These are phyloP conservation scores for Cryoendolithus antarcticus DNA, from an alignment of 2,329 filamentous ascomycete genomes.

Conservation along the genomic window DNA sequence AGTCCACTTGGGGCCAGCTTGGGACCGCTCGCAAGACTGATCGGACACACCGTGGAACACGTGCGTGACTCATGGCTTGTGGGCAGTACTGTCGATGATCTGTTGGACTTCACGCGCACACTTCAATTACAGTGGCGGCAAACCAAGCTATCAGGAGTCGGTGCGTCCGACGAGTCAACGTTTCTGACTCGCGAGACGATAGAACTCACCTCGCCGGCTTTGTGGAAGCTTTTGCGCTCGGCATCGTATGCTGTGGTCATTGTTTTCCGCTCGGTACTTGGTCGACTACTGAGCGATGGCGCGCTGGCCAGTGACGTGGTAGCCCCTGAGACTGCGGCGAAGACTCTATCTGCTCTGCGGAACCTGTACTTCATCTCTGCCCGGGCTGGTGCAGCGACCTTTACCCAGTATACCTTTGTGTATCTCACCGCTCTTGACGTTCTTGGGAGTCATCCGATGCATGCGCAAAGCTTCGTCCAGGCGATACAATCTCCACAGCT, in stretches of 20 bases:
- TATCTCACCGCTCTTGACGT: conserved; percentile 75
- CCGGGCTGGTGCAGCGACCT: conserved; percentile 57
- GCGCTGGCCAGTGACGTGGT: conserved; percentile 42
- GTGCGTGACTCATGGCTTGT: conserved; percentile 39
- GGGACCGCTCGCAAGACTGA: conserved; percentile 53
- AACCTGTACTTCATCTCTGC: conserved; percentile 74
- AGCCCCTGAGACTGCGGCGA: conserved; percentile 56
- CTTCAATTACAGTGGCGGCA: conserved; percentile 62
- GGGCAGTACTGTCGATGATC: conserved; percentile 46
- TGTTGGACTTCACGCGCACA: conserved; percentile 54
- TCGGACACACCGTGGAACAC: conserved; percentile 51
- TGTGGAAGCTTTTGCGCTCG: conserved; percentile 66
- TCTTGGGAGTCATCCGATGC: conserved; percentile 55
- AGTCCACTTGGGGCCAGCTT: conserved; percentile 54
- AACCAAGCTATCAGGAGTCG: conserved; percentile 61
- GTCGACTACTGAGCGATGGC: conserved; percentile 48
- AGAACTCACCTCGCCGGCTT: conserved; percentile 39
- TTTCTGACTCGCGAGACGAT: conserved; percentile 54
- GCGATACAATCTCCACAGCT: conserved; percentile 46
- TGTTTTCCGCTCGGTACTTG: conserved; percentile 60
- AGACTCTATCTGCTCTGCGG: conserved; percentile 60
- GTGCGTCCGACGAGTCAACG: conserved; percentile 51
- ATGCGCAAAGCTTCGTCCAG: conserved; percentile 54
- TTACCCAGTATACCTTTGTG: conserved; percentile 75
- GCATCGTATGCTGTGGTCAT: conserved; percentile 65